Conservation (phyloP, 2,329 filamentous ascomycete genomes). For the Ascochyta rabiei region DNA sequence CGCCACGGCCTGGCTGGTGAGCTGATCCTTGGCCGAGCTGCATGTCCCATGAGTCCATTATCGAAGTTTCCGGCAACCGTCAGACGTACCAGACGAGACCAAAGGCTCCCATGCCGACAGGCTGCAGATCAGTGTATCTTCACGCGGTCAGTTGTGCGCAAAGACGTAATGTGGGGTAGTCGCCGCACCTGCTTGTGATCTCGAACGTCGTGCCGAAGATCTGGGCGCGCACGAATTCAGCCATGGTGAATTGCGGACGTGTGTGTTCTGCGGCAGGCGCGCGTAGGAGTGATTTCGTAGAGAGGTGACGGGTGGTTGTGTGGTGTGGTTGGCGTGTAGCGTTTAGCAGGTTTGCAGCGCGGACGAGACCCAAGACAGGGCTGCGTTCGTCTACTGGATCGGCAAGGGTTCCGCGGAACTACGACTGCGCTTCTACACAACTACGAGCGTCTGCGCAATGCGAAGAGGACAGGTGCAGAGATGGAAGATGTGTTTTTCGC, state of each 20-base stretch:
- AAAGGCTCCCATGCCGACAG: constrained; percentile 98
- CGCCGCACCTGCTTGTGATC: constrained; percentile 89
- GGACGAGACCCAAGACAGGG: constrained; percentile 23
- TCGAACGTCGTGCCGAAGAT: constrained; percentile 99
- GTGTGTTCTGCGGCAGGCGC: constrained; percentile 31
- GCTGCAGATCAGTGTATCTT: constrained; percentile 97
- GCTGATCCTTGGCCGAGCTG: constrained; percentile 96
- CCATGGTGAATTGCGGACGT: constrained; percentile 68
- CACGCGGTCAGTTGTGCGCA: constrained; percentile 31
- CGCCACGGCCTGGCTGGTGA: constrained; percentile 94
- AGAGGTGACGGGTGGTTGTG: constrained; percentile 25
- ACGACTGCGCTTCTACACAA: constrained; percentile 13
- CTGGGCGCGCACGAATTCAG: constrained; percentile 98
- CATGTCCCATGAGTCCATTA: constrained; percentile 21
- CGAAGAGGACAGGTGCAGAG: neutral
- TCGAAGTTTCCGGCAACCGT: constrained; percentile 3
- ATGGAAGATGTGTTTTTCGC: constrained; percentile 3
- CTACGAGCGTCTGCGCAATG: constrained; percentile 6
- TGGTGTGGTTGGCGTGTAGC: constrained; percentile 23
- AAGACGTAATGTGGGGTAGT: constrained; percentile 32
- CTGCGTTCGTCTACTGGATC: constrained; percentile 27
- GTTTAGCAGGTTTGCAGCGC: constrained; percentile 37
- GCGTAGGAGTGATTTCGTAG: constrained; percentile 19
- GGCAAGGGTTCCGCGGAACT: constrained; percentile 26
- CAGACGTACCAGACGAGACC: constrained; percentile 85